phyloP scores from a whole-genome alignment of 768 basidiomycete genomes.

The Mycena olivaceomarginata region DNA sequence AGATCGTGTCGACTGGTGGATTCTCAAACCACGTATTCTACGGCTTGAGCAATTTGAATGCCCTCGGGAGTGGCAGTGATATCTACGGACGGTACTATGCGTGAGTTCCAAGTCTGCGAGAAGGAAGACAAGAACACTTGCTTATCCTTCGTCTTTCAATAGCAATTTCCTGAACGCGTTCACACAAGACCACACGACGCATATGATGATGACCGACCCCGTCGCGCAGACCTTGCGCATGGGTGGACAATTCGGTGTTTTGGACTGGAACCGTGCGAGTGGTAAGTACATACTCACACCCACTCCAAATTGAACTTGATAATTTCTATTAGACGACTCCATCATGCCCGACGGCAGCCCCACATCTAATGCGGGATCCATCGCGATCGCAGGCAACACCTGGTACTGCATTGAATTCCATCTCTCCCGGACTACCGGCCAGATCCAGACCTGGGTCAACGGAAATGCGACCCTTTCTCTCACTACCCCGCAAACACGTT shows the following conservation, averaged over 20 bases:
- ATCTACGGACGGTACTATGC: constrained; percentile 46
- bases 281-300: constrained; percentile 37
- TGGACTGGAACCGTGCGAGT: constrained; percentile 47
- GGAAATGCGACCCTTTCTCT: constrained; percentile 41
- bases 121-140: constrained; percentile 24
- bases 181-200: constrained; percentile 45
- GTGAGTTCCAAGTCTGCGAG: constrained; percentile 41
- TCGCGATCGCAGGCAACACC: constrained; percentile 45
- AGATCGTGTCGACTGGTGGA: constrained; percentile 44
- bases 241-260: constrained; percentile 47
- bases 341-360: constrained; percentile 48
- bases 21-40: constrained; percentile 43
- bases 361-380: constrained; percentile 40
- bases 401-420: constrained; percentile 49
- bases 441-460: constrained; percentile 46
- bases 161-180: constrained; percentile 46
- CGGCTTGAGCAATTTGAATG: constrained; percentile 43
- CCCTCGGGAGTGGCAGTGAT: constrained; percentile 41
- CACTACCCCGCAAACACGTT: constrained; percentile 46
- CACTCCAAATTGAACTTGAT: constrained; percentile 27
- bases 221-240: constrained; percentile 46
- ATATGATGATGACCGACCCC: constrained; percentile 49
- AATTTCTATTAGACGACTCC: constrained; percentile 43
- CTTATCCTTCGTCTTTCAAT: constrained; percentile 37
- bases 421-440: constrained; percentile 43